Conservation (phyloP, 441 rosid genomes). For the Geranium incanum region DNA sequence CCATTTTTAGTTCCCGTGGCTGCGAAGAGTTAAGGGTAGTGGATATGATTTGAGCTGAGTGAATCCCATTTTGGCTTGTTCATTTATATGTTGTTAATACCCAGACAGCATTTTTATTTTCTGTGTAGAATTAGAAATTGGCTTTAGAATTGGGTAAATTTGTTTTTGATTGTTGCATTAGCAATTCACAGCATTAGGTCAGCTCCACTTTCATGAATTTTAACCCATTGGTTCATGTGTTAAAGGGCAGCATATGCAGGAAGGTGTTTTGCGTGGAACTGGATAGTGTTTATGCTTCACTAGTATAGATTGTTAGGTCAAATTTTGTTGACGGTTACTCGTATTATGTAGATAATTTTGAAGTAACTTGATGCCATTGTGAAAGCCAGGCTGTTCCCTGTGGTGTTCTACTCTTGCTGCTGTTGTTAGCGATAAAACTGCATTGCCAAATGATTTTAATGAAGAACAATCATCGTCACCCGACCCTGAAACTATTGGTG, state of each 20-base stretch:
- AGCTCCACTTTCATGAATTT: not conserved
- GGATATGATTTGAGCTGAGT: not conserved
- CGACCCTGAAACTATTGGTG: not conserved
- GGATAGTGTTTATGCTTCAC: not conserved
- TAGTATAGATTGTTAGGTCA: not conserved
- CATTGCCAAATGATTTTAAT: conserved; percentile 2
- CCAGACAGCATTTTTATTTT: not conserved
- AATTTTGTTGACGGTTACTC: not conserved
- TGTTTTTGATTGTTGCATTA: not conserved
- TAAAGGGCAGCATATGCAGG: not conserved
- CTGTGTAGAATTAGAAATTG: not conserved
- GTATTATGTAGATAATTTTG: not conserved
- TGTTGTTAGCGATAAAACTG: not conserved
- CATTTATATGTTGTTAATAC: not conserved
- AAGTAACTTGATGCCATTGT: conserved; percentile 2
- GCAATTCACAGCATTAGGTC: not conserved
- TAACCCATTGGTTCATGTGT: not conserved
- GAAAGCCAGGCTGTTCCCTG: conserved; percentile 1
- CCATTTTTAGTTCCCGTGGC: not conserved
- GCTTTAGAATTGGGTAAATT: not conserved
- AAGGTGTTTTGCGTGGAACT: not conserved
- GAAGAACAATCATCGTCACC: not conserved
- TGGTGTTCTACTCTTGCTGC: not conserved
- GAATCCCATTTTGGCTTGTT: not conserved
- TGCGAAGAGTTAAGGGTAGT: not conserved